Base-by-base conservation (phyloP, 495 filamentous ascomycete genomes). In the Penicillium subrubescens region DNA sequence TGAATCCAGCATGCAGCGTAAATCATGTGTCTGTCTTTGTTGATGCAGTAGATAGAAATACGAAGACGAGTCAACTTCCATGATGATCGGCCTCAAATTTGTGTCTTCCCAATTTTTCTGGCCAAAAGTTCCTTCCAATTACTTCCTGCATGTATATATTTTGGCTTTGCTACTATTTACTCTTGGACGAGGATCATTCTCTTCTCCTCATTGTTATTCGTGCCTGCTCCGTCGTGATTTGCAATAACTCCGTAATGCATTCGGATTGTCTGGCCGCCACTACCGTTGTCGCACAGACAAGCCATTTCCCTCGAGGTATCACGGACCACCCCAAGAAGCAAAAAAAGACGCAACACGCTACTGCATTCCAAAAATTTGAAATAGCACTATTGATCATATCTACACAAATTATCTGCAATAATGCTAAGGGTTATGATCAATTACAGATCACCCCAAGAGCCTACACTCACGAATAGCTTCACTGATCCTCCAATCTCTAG, bases 91-190 rank as follows among this genome's bases (percentile, higher is more conserved):
- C 48, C 48, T n/a, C 48, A 52, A 52, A 31, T 29, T 52, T 52
- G 48, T 52, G 48, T 31, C 48, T 31, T 31, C 5, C 25, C 27
- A 14, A 31, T n/a, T 5, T 52, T 52, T 52, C 48, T 21, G 5
- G 48, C 48, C 25, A 2, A 27, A 11, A 52, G 48, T 27, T 27
- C 25, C 48, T 31, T n/a, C 14, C 31, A 33, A 33, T 33, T 33
- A 33, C 12, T 19, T 48, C 11, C 43, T 48, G n/a, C 43, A 48
- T 21, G 43, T 8, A 21, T 23, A 21, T 25, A 44, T 48, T 48
- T 48, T 48, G 44, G 19, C 44, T 25, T 48, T 48, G 44, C 12
- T 52, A 52, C 48, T 52, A 52, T 52, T 52, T 31, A 17, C 48
- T 52, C 25, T 52, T 8, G 14, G 14, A n/a, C 23, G 48, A 52